Evolutionary conservation across 2,329 filamentous ascomycete species (phyloP).

Genomic region (Talaromyces verruculosus): DNA sequence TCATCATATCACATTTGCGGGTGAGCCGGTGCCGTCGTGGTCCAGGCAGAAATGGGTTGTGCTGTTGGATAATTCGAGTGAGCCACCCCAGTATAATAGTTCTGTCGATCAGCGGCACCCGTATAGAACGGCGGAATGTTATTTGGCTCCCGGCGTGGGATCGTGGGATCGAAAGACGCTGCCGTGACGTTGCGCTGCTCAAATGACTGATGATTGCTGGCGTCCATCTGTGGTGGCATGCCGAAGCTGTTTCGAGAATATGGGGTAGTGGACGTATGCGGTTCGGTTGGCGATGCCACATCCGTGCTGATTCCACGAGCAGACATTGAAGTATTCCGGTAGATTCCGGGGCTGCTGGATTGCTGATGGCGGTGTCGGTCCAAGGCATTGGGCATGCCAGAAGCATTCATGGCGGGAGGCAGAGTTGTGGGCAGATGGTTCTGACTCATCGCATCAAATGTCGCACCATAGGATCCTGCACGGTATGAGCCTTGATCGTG

Average conservation of each 20-base stretch:
- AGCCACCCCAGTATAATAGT: slow-evolving; percentile 36
- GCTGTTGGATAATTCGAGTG: slow-evolving; percentile 36
- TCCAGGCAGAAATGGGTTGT: slow-evolving; percentile 38
- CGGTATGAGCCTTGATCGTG: slow-evolving; percentile 39
- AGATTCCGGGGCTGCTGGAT: slow-evolving; percentile 38
- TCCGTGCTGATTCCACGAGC: slow-evolving; percentile 41
- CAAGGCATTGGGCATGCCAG: slow-evolving; percentile 32
- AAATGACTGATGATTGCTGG: slow-evolving; percentile 29
- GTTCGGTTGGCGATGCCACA: slow-evolving; percentile 38
- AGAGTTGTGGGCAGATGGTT: slow-evolving; percentile 37
- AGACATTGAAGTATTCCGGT: slow-evolving; percentile 43
- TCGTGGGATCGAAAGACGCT: slow-evolving; percentile 32
- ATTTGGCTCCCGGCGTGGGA: slow-evolving; percentile 40
- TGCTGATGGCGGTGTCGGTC: slow-evolving; percentile 41
- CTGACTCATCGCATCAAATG: slow-evolving; percentile 39
- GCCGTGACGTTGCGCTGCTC: slow-evolving; percentile 35
- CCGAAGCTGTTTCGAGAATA: slow-evolving; percentile 43
- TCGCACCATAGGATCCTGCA: slow-evolving; percentile 34
- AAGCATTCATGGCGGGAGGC: slow-evolving; percentile 33
- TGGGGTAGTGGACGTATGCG: slow-evolving; percentile 37
- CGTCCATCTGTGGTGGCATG: slow-evolving; percentile 35
- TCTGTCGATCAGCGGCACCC: slow-evolving; percentile 32
- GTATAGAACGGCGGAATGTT: slow-evolving; percentile 39
- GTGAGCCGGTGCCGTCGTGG: slow-evolving; percentile 40
- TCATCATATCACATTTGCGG: slow-evolving; percentile 37